Base-by-base conservation (phyloP, 2,329 filamentous ascomycete genomes). In the Botryosphaeria dothidea region DNA sequence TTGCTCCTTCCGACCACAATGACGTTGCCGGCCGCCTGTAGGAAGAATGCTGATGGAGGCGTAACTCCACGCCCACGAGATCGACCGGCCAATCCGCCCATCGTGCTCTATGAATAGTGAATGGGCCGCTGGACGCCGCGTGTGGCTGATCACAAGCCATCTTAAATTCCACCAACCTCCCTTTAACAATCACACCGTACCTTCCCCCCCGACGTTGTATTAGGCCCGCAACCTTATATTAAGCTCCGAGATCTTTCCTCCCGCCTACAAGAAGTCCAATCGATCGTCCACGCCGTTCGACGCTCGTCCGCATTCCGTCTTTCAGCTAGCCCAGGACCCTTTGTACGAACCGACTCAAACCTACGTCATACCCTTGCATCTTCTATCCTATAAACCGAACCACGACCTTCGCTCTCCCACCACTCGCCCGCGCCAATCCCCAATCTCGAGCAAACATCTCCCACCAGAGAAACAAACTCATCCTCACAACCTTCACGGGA, bases 121-220 rank as follows among this genome's bases (percentile, higher is more conserved):
- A 46, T 46, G 56, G 56, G 38, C 56, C 56, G 36, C 52, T 5
- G 2, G 21, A 17, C 34, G 52, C 19, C 17, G 34, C 17, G 38
- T 58, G 54, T 45, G 36, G 54, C 25, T 60, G 56, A 45, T 60
- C 56, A 46, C 41, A 60, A 60, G 56, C 56, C 56, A 60, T 31
- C 56, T 38, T 38, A 46, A 46, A 31, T 34, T 15, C 19, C 15
- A 25, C 56, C 56, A 60, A 17, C 56, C 56, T 60, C 56, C 56
- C 41, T 46, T 46, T 21, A 9, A n/a, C 25, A 17, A 25, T n/a
- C 25, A 15, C 27, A 21, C 43, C 8, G 23, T 25, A 11, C 25
- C 38, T 45, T 41, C n/a, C 9, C 25, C 7, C n/a, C n/a, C n/a
- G n/a, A 13, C 36, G 9, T 5, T 9, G 17, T 27, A 21, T 46